A percentile compares a stretch with the other conserved stretches of the same genome.
Conservation (phyloP, 345 rosid species). For the Arabidopsis thaliana region DNA sequence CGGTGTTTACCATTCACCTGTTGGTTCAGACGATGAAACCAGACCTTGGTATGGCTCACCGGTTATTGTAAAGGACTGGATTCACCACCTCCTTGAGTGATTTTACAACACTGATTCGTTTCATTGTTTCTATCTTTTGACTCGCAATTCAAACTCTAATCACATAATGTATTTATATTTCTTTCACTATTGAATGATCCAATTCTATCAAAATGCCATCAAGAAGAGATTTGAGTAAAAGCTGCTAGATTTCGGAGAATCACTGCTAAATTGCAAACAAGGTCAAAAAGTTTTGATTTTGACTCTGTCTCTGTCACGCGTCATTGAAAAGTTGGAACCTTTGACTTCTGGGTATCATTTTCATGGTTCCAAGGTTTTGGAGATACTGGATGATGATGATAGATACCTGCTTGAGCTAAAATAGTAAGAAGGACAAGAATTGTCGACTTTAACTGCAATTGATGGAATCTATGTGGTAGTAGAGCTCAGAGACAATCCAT, state of each 20-base stretch:
- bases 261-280: not conserved
- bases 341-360: slow-evolving; percentile 21
- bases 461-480: slow-evolving; percentile 5
- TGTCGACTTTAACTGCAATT: not conserved
- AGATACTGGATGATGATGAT: not conserved
- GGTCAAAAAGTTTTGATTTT: slow-evolving; percentile 7
- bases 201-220: slow-evolving; percentile 5
- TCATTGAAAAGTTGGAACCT: not conserved
- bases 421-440: not conserved
- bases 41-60: slow-evolving; percentile 98
- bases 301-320: not conserved
- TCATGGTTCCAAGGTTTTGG: slow-evolving; percentile 19
- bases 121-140: slow-evolving; percentile 1
- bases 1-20: slow-evolving; percentile 91
- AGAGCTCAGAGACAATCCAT: slow-evolving; percentile 30
- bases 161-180: slow-evolving; percentile 5
- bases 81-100: slow-evolving; percentile 70
- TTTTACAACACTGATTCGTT: not conserved
- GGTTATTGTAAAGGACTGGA: slow-evolving; percentile 68
- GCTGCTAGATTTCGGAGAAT: no score
- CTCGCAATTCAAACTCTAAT: slow-evolving; percentile 10
- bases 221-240: not conserved
- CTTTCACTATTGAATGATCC: not conserved
- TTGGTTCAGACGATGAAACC: slow-evolving; percentile 70
- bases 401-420: not conserved